Percentiles rank a stretch among this genome's conserved stretches.
Conservation (phyloP, 2,329 filamentous ascomycete genomes). For the Cladosporium phlei region DNA sequence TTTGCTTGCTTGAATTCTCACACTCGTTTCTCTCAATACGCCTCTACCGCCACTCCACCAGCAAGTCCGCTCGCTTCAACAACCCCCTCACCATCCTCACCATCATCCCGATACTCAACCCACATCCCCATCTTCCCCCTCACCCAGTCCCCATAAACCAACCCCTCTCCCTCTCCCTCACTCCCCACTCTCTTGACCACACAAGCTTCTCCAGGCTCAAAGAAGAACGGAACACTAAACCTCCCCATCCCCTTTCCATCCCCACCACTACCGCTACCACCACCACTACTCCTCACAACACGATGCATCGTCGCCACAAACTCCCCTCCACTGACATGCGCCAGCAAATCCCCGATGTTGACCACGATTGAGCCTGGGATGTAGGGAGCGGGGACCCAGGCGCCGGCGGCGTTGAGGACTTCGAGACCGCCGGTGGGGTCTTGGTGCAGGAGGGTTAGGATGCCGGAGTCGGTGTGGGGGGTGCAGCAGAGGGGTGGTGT, state of each 20-base stretch:
- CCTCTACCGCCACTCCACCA: constrained; percentile 3
- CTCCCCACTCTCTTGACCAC: constrained; percentile 36
- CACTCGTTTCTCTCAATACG: neutral
- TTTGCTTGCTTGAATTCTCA: too few species aligned
- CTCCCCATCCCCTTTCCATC: constrained; percentile 31
- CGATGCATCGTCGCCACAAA: constrained; percentile 46
- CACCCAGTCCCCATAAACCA: constrained; percentile 41
- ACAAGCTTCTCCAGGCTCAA: constrained; percentile 42
- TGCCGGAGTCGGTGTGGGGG: constrained; percentile 43
- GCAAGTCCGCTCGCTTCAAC: neutral
- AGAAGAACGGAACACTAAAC: constrained; percentile 47
- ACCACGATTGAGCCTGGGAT: constrained; percentile 41
- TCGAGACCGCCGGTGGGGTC: constrained; percentile 45
- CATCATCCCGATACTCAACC: constrained; percentile 39
- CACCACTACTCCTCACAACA: constrained; percentile 28
- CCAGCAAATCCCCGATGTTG: constrained; percentile 45
- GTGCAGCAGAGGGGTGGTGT: constrained; percentile 33
- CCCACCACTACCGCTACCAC: constrained; percentile 22
- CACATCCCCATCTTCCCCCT: constrained; percentile 42
- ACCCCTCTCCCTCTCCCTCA: constrained; percentile 28
- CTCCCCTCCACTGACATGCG: constrained; percentile 36
- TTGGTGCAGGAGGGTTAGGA: constrained; percentile 46
- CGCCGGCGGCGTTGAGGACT: constrained; percentile 39
- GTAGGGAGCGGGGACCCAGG: constrained; percentile 41
- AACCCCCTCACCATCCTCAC: neutral